These are phyloP conservation scores for Pleurotus platypus DNA, from an alignment of 768 basidiomycete species.

Conservation along the genomic window DNA sequence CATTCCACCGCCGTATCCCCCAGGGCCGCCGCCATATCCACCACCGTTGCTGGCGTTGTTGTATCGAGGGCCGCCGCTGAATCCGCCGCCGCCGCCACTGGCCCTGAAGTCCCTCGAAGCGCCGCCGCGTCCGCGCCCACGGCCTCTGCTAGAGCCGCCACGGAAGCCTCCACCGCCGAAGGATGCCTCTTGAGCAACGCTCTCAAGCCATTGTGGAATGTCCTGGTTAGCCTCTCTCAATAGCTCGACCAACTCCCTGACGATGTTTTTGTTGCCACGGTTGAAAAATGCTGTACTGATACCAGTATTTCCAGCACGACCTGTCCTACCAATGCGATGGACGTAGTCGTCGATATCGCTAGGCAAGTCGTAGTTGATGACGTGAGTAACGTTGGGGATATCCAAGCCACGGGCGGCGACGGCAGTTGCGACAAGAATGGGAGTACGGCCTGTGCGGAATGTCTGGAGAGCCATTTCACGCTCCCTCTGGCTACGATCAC, in stretches of 20 bases:
- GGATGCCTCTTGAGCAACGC: slow-evolving; percentile 76
- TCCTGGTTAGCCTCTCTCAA: slow-evolving; percentile 96
- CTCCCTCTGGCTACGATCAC: slow-evolving; percentile 96
- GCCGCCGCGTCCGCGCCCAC: slow-evolving; percentile 59
- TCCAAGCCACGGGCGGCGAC: slow-evolving; percentile 99
- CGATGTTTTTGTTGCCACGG: slow-evolving; percentile 89
- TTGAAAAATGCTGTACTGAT: slow-evolving; percentile 95
- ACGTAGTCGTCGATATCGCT: slow-evolving; percentile 99
- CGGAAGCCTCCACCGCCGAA: slow-evolving; percentile 60
- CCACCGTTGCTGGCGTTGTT: slow-evolving; percentile 17
- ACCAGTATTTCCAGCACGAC: slow-evolving; percentile 98
- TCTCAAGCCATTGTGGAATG: slow-evolving; percentile 87
- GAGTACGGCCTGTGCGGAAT: slow-evolving; percentile 93
- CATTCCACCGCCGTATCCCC: slow-evolving; percentile 23
- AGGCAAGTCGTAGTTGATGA: slow-evolving; percentile 97
- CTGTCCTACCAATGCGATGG: slow-evolving; percentile 96
- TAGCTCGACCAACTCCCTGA: slow-evolving; percentile 87
- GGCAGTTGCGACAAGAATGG: slow-evolving; percentile 96
- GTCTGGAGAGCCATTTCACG: slow-evolving; percentile 94
- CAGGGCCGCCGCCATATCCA: slow-evolving; percentile 20
- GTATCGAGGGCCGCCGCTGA: slow-evolving; percentile 16
- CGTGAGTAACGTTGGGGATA: slow-evolving; percentile 98
- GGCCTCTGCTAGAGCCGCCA: slow-evolving; percentile 48
- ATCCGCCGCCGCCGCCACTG: slow-evolving; percentile 30
- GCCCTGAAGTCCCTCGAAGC: slow-evolving; percentile 46